Conservation (phyloP, 129 eudicot genomes). For the Lonicera japonica region DNA sequence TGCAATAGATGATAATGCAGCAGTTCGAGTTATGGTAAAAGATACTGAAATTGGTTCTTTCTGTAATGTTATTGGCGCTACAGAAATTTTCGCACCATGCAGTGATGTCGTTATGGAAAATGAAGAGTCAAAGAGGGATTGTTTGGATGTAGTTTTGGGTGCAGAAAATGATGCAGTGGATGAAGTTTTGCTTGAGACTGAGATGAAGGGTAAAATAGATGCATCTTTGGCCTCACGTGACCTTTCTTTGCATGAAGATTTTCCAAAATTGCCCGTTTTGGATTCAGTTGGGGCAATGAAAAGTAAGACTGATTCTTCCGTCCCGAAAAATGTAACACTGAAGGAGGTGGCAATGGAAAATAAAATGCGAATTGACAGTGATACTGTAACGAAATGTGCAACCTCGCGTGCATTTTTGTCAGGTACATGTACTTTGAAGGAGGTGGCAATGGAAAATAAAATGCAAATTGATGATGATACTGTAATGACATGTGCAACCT, state of each 20-base stretch:
- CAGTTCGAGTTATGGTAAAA: not conserved
- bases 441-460: constrained; percentile 18
- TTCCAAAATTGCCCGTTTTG: constrained; percentile 13
- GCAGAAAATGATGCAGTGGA: constrained; percentile 11
- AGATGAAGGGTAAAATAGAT: not conserved
- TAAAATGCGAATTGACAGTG: constrained; percentile 17
- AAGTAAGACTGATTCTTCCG: constrained; percentile 8
- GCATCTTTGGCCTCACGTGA: constrained; percentile 10
- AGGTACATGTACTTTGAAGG: constrained; percentile 33
- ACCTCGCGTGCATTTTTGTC: constrained; percentile 18
- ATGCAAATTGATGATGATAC: constrained; percentile 19
- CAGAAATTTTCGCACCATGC: not conserved
- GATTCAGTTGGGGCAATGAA: constrained; percentile 21
- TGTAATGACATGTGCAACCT: constrained; percentile 9
- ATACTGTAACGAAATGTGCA: constrained; percentile 9
- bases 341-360: constrained; percentile 23
- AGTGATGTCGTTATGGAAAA: not conserved
- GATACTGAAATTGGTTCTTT: constrained; percentile 6
- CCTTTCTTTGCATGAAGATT: constrained; percentile 23
- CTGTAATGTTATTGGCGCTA: not conserved
- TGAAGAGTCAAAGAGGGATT: constrained; percentile 6
- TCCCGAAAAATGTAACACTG: constrained; percentile 17
- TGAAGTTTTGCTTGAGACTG: constrained; percentile 9
- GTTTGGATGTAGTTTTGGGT: not conserved
- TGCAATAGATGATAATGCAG: not conserved